Conservation (phyloP, 164 flowering plant genomes). For the Platanus orientalis region DNA sequence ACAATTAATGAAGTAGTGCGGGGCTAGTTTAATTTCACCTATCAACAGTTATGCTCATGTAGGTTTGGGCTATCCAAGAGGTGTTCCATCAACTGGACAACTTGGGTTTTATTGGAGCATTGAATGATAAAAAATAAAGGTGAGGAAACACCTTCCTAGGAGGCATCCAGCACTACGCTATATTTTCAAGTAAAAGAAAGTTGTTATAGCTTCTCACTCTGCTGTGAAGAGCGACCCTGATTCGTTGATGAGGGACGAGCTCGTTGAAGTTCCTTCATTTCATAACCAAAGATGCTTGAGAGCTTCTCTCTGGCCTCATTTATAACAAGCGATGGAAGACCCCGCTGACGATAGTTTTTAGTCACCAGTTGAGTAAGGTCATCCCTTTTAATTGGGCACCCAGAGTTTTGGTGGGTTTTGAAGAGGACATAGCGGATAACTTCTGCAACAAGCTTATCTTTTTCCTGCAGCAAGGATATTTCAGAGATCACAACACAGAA, state of each 20-base stretch:
- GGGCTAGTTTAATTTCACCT: no score
- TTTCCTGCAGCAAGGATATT: slow-evolving; percentile 43
- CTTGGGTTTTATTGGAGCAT: background rate
- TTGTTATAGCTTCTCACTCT: slow-evolving; percentile 30
- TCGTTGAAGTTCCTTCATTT: slow-evolving; percentile 80
- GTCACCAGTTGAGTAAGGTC: slow-evolving; percentile 81
- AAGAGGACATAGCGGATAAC: slow-evolving; percentile 83
- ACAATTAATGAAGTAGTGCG: no score
- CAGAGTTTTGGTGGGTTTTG: slow-evolving; percentile 69
- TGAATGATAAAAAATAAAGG: background rate
- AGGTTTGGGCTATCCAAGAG: background rate
- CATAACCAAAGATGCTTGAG: slow-evolving; percentile 72
- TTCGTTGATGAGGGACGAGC: slow-evolving; percentile 53
- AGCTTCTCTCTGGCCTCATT: slow-evolving; percentile 73
- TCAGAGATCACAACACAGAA: no score
- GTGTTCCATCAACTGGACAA: background rate
- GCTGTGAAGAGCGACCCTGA: slow-evolving; percentile 54
- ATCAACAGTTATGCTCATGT: no score
- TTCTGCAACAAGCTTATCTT: slow-evolving; percentile 86
- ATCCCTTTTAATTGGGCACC: slow-evolving; percentile 91
- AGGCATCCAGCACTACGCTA: background rate
- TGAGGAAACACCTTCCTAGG: background rate
- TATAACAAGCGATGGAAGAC: slow-evolving; percentile 68
- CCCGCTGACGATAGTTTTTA: slow-evolving; percentile 66
- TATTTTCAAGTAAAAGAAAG: background rate